Evolutionary conservation across 345 rosid species (phyloP).

Genomic region (Xanthoceras sorbifolium): DNA sequence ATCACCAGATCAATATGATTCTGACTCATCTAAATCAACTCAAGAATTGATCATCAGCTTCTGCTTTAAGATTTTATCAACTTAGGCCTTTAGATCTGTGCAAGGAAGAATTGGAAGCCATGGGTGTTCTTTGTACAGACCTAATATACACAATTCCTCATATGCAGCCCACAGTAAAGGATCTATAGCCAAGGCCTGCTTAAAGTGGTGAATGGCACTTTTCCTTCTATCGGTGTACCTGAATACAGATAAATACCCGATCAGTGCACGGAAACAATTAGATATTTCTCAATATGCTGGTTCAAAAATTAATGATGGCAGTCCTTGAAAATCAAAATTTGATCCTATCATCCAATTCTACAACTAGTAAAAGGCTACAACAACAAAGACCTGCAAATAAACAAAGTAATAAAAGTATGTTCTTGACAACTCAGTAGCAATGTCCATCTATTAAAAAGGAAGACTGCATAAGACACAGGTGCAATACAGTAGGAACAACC

Average conservation of each 20-base stretch:
- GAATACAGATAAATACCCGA: slow-evolving; percentile 22
- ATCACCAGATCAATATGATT: neutral
- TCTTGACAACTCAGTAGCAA: neutral
- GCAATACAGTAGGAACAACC: neutral
- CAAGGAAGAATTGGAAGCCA: slow-evolving; percentile 7
- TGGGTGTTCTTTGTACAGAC: slow-evolving; percentile 38
- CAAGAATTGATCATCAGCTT: neutral
- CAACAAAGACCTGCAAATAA: neutral
- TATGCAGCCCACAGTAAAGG: slow-evolving; percentile 96
- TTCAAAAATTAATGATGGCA: neutral
- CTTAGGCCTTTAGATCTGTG: slow-evolving; percentile 5
- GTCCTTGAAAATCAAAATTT: neutral
- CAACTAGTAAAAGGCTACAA: neutral
- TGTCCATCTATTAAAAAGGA: neutral
- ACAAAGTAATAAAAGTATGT: neutral
- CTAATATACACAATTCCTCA: slow-evolving; percentile 89
- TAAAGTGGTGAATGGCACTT: slow-evolving; percentile 78
- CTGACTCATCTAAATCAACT: neutral
- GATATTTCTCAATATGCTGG: neutral
- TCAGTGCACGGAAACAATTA: neutral
- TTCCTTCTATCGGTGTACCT: slow-evolving; percentile 95
- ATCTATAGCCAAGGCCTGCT: slow-evolving; percentile 80
- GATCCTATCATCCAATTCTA: neutral
- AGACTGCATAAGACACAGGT: neutral
- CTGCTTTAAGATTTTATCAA: slow-evolving; percentile 9